A percentile compares a stretch with the other conserved stretches of the same genome.
phyloP scores from a whole-genome alignment of 768 basidiomycete genomes.

The Scleroderma citrinum region DNA sequence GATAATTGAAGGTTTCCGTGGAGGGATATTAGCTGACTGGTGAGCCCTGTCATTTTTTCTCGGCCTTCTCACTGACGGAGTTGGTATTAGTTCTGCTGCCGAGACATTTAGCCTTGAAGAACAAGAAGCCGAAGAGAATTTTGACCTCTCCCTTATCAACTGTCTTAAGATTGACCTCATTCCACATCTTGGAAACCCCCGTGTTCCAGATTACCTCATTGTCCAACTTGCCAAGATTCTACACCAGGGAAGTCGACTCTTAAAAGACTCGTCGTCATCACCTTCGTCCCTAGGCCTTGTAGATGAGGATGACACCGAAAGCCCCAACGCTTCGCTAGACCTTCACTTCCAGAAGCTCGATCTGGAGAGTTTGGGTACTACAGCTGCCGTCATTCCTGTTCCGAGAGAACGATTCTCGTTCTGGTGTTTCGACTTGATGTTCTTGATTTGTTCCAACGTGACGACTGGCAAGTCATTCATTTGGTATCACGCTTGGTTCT shows the following conservation, averaged over 20 bases:
- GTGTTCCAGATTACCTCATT: conserved; percentile 69
- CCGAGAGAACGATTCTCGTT: conserved; percentile 85
- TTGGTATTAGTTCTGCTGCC: conserved; percentile 42
- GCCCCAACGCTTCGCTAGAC: conserved; percentile 4
- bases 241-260: conserved; percentile 64
- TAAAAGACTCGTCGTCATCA: conserved; percentile 26
- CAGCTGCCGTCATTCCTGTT: conserved; percentile 47
- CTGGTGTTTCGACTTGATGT: conserved; percentile 88
- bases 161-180: conserved; percentile 77
- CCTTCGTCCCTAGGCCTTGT: conserved; percentile 3
- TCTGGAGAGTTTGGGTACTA: conserved; percentile 48
- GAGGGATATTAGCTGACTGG: conserved; percentile 84
- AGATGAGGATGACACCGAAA: conserved; percentile 10
- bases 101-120: conserved; percentile 54
- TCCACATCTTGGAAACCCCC: conserved; percentile 62
- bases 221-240: conserved; percentile 64
- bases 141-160: conserved; percentile 74
- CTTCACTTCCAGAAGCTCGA: conserved; percentile 33
- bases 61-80: background rate
- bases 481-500: background rate
- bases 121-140: conserved; percentile 77
- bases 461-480: conserved; percentile 44
- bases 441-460: conserved; percentile 67
- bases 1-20: conserved; percentile 72
- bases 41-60: conserved; percentile 29